Base-by-base conservation (phyloP, 1,139 yeast genomes). In the Citeromyces siamensis region DNA sequence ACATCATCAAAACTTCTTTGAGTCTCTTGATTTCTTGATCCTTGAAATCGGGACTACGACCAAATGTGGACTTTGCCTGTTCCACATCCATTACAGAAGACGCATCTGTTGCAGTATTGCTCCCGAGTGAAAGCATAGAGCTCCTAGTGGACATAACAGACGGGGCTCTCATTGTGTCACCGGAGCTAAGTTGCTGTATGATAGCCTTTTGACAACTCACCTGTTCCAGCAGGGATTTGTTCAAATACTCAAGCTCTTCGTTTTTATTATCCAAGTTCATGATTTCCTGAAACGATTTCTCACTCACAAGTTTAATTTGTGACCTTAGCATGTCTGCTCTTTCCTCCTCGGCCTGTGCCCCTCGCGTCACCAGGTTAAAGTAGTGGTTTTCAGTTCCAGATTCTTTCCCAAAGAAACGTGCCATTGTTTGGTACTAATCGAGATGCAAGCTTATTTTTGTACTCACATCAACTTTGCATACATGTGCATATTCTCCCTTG, bases 271-370 rank as follows among this genome's bases (percentile, higher is more conserved):
- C 31, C 3, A 26, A 9, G 9, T 26, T 26, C 31, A 26, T 26
- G 8, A 26, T 26, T 17, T 26, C 31, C 8, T 26, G 31, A n/a
- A 26, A 26, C 16, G 31, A 26, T 17, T 12, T 26, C 8, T 26
- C 31, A 17, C 31, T 26, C 31, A 26, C 31, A 8, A 26, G 31
- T 17, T 26, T 26, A 13, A 26, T 26, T 17, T 26, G 31, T 26
- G 31, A 6, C 8, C 31, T 6, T 17, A 26, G 16, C 6, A 26
- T 26, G 16, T 26, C 31, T 26, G 31, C 31, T 17, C 31, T 26
- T 9, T 26, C 31, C 31, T 26, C 31, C 31, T 26, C 31, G 17
- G 17, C 31, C 16, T 26, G 31, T 13, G 31, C 31, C 16, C 31
- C 31, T 8, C 16, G 12, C 16, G 31, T 26, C 17, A 26, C 31